Base-by-base conservation (phyloP, 2,329 filamentous ascomycete genomes). In the Colletotrichum sp. region DNA sequence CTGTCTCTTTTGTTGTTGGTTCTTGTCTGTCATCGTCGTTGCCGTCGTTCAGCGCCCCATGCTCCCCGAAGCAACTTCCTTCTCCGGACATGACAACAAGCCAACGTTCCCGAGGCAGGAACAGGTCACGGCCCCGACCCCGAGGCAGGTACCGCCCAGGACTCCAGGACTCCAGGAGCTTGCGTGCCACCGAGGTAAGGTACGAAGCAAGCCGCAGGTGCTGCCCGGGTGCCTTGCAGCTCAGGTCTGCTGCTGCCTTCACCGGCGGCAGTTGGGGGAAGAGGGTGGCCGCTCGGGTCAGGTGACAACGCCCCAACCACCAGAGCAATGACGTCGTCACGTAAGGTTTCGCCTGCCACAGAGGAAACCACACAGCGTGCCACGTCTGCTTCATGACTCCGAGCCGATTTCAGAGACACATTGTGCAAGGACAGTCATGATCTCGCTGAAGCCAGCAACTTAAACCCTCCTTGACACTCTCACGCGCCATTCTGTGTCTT, bases 321-420 rank as follows among this genome's bases (percentile, higher is more conserved):
- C 32, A 55, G 36, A 68, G 71, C 74, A 73, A 76, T 76, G 74
- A 76, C 74, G 74, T 76, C 74, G 70, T 74, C 74, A 66, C 59
- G 59, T 74, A 76, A 76, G 71, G 74, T 74, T 69, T 67, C 65
- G 74, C 71, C 71, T 76, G 74, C 16, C 74, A 74, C 32, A 65
- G 59, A 73, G 74, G 70, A 74, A 74, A 76, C 71, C 43, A 69
- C 36, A 59, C 74, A 66, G 52, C 65, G 74, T 76, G 74, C 74
- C 74, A 76, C 70, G 65, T 76, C 34, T 76, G 74, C 70, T 74
- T 76, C 70, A 76, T 74, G 71, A 74, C 71, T 60, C 48, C 59
- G 59, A 74, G 34, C 65, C 65, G 70, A 76, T 36, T 74, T 74
- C 71, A 74, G 65, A 69, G 28, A 75, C 39, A n/a, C 43, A 34